Conservation (phyloP, 2,329 filamentous ascomycete species). For the Aspergillus caelatus region DNA sequence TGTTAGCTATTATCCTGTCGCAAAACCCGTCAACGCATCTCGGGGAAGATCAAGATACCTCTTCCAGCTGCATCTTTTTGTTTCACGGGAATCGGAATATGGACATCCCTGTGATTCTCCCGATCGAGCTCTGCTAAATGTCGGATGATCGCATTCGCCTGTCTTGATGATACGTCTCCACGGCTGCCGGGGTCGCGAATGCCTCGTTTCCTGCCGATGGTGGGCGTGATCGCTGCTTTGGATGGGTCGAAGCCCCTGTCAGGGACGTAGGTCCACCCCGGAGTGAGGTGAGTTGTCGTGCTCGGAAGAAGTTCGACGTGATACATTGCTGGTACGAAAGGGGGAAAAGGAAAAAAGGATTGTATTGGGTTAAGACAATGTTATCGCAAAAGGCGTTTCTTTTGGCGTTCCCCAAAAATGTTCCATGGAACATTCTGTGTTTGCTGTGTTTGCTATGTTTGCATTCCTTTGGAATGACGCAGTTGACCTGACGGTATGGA, state of each 20-base stretch:
- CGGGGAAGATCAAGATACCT: constrained; percentile 28
- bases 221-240: constrained; percentile 56
- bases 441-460: constrained; percentile 26
- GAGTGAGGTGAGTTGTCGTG: constrained; percentile 68
- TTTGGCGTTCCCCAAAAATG: constrained; percentile 3
- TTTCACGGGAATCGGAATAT: constrained; percentile 69
- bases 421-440: constrained; percentile 12
- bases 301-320: constrained; percentile 83
- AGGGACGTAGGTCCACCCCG: constrained; percentile 91
- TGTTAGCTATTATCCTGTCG: background rate
- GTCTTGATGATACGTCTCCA: constrained; percentile 75
- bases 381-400: background rate
- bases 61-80: constrained; percentile 49
- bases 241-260: constrained; percentile 67
- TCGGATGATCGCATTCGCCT: constrained; percentile 78
- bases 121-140: constrained; percentile 81
- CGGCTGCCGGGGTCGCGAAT: constrained; percentile 57
- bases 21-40: background rate
- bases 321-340: constrained; percentile 52
- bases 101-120: constrained; percentile 73
- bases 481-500: constrained; percentile 3
- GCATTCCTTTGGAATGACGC: constrained; percentile 16
- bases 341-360: background rate
- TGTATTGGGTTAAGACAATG: background rate
- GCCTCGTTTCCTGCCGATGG: constrained; percentile 68